Conservation (phyloP, 2,329 filamentous ascomycete species). For the Microcera coccophila region DNA sequence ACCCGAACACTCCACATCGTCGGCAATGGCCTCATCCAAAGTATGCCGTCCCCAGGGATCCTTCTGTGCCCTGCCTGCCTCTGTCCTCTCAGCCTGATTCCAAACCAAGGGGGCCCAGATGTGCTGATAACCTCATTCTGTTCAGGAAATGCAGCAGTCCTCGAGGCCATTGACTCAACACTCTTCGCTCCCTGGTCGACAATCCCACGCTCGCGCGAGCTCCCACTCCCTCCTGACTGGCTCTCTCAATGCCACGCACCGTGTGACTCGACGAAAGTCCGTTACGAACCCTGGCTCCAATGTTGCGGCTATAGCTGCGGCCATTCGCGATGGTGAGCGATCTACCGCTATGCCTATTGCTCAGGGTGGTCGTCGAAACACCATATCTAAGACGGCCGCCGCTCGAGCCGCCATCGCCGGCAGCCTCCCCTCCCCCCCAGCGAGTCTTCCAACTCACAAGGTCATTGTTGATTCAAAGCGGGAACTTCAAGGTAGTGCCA, state of each 20-base stretch:
- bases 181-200: constrained; percentile 56
- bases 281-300: constrained; percentile 73
- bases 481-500: constrained; percentile 56
- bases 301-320: constrained; percentile 70
- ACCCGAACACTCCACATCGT: constrained; percentile 34
- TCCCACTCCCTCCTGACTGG: constrained; percentile 76
- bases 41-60: constrained; percentile 39
- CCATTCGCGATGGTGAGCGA: constrained; percentile 63
- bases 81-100: constrained; percentile 28
- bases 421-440: constrained; percentile 60
- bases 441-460: constrained; percentile 61
- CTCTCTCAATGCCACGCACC: constrained; percentile 74
- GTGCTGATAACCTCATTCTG: constrained; percentile 32
- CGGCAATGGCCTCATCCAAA: constrained; percentile 61
- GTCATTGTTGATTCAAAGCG: constrained; percentile 48
- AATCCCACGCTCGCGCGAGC: constrained; percentile 68
- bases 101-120: constrained; percentile 31
- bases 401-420: constrained; percentile 50
- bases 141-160: constrained; percentile 61
- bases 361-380: constrained; percentile 59
- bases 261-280: constrained; percentile 90
- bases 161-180: constrained; percentile 64
- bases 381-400: constrained; percentile 62
- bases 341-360: constrained; percentile 55
- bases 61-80: constrained; percentile 18